phyloP scores from a whole-genome alignment of 1,139 yeast genomes.

The Geotrichum macrosporum region DNA sequence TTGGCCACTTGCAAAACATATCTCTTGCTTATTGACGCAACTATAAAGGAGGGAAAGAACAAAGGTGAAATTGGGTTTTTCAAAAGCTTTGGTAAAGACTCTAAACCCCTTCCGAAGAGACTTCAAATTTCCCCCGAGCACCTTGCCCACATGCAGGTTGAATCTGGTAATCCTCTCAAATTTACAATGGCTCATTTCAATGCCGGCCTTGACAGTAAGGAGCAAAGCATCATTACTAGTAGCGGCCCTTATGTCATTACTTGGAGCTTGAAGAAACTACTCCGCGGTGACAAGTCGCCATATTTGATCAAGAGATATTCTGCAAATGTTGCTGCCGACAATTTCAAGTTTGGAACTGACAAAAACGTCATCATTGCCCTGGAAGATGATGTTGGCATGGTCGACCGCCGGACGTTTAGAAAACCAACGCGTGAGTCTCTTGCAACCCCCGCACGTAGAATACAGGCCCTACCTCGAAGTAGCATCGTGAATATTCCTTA shows the following conservation, averaged over 20 bases:
- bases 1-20: conserved; percentile 68
- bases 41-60: conserved; percentile 59
- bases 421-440: conserved; percentile 52
- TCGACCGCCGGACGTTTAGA: conserved; percentile 53
- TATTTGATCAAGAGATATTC: conserved; percentile 63
- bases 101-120: conserved; percentile 66
- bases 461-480: conserved; percentile 32
- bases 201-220: conserved; percentile 57
- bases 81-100: conserved; percentile 58
- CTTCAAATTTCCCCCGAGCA: conserved; percentile 70
- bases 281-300: conserved; percentile 52
- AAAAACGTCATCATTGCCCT: conserved; percentile 66
- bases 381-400: conserved; percentile 67
- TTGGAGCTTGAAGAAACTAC: conserved; percentile 67
- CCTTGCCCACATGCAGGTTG: conserved; percentile 55
- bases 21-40: conserved; percentile 61
- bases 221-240: conserved; percentile 69
- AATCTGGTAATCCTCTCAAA: conserved; percentile 48
- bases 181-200: conserved; percentile 78
- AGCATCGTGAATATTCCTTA: conserved; percentile 36
- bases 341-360: conserved; percentile 70
- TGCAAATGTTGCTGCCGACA: conserved; percentile 66
- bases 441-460: conserved; percentile 35
- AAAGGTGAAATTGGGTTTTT: conserved; percentile 61
- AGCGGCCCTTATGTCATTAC: conserved; percentile 76